Percentiles rank a stretch among this genome's conserved stretches.
Conservation (phyloP, 352 stramenopile genomes). For the Globisporangium nagaii region DNA sequence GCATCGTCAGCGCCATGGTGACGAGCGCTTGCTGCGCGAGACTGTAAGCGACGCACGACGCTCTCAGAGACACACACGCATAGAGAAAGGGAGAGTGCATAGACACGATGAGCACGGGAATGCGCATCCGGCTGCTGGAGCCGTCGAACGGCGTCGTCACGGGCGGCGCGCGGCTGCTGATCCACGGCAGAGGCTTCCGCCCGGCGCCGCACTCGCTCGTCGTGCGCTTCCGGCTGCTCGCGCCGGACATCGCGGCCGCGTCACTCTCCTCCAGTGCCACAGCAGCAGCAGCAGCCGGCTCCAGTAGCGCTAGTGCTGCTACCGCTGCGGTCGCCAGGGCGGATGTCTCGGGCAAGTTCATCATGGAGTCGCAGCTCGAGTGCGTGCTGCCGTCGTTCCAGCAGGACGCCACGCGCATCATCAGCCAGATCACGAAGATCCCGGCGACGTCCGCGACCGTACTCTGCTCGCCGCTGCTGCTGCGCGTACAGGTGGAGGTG, state of each 20-base stretch:
- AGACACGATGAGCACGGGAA: slow-evolving; percentile 7
- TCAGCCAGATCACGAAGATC: slow-evolving; percentile 35
- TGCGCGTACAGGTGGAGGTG: slow-evolving; percentile 49
- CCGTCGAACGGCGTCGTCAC: slow-evolving; percentile 33
- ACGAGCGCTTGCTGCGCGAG: not conserved
- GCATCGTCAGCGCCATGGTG: not conserved
- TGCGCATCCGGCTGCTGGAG: slow-evolving; percentile 56
- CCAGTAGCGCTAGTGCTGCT: not conserved
- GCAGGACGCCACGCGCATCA: slow-evolving; percentile 21
- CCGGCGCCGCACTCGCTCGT: slow-evolving; percentile 52
- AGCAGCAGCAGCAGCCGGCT: not conserved
- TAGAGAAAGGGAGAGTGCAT: not conserved
- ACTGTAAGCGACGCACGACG: not conserved
- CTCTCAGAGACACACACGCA: not conserved
- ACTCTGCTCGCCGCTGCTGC: slow-evolving; percentile 36
- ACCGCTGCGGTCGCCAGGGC: slow-evolving; percentile 5
- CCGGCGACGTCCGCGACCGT: slow-evolving; percentile 36
- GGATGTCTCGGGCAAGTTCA: slow-evolving; percentile 39
- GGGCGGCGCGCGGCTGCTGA: slow-evolving; percentile 42
- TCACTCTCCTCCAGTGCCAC: not conserved
- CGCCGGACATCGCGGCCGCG: slow-evolving; percentile 10
- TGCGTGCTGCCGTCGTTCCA: slow-evolving; percentile 50
- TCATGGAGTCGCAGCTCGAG: slow-evolving; percentile 57
- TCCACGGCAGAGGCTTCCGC: slow-evolving; percentile 61
- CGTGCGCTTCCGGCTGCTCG: slow-evolving; percentile 44